Evolutionary conservation across 83 land plant species (phyloP).

Genomic region (Thuja plicata): DNA sequence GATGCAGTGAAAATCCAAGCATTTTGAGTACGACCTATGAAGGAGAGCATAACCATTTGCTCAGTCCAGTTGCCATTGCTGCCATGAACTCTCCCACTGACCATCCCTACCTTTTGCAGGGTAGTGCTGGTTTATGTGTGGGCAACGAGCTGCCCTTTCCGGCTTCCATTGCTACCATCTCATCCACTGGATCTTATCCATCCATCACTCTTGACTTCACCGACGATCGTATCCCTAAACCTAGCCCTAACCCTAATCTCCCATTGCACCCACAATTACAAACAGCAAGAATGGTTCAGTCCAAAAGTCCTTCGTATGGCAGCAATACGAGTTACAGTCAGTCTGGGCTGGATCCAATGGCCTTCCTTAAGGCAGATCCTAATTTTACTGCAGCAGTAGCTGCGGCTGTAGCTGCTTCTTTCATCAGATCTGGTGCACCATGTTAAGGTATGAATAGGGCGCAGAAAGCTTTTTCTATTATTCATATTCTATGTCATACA

Average conservation of each 20-base stretch:
- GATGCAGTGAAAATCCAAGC: not conserved
- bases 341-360: not conserved
- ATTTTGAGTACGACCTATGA: not conserved
- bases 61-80: not conserved
- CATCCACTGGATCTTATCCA: not conserved
- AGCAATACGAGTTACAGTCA: not conserved
- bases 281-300: not conserved
- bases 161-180: not conserved
- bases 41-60: constrained; percentile 1
- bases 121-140: not conserved
- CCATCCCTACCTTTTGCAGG: not conserved
- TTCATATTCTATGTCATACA: no score
- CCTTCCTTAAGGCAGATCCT: not conserved
- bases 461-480: not conserved
- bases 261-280: not conserved
- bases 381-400: not conserved
- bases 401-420: not conserved
- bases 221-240: not conserved
- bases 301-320: no score
- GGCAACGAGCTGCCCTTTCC: not conserved
- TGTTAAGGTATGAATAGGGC: not conserved
- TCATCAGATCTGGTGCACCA: not conserved
- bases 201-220: not conserved
- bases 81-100: not conserved
- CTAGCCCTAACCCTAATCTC: not conserved